phyloP scores from a whole-genome alignment of 1,284 basidiomycete species.

The Ustilago nuda region DNA sequence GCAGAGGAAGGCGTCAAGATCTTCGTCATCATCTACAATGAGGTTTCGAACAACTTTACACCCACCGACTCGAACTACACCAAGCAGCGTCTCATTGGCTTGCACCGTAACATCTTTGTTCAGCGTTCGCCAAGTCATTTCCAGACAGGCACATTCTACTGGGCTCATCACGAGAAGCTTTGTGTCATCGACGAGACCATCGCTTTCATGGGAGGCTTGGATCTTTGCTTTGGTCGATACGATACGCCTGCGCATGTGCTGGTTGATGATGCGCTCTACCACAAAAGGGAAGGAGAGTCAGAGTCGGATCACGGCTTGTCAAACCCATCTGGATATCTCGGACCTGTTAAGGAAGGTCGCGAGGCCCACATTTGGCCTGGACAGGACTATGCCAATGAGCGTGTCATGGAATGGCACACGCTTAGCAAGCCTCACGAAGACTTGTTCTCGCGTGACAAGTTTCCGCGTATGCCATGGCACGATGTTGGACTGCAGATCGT shows the following conservation, averaged over 20 bases:
- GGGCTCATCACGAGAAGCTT: constrained; percentile 94
- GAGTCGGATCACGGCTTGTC: constrained; percentile 30
- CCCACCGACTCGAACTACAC: constrained; percentile 77
- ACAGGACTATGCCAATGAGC: constrained; percentile 92
- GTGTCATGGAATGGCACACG: constrained; percentile 86
- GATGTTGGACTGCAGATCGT: constrained; percentile 95
- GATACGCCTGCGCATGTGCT: constrained; percentile 95
- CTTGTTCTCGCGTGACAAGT: constrained; percentile 88
- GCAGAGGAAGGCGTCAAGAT: constrained; percentile 97
- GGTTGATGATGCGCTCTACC: constrained; percentile 78
- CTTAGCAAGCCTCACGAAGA: constrained; percentile 92
- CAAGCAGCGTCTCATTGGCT: constrained; percentile 83
- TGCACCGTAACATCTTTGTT: constrained; percentile 94
- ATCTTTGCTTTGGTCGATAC: constrained; percentile 76
- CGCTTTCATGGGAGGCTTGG: constrained; percentile 97
- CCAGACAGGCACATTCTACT: constrained; percentile 96
- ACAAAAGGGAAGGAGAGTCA: constrained; percentile 34
- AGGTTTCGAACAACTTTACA: constrained; percentile 97
- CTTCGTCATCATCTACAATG: constrained; percentile 86
- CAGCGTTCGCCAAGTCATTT: constrained; percentile 98
- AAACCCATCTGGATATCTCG: constrained; percentile 47
- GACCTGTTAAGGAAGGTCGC: constrained; percentile 72
- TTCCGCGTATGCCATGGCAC: constrained; percentile 98
- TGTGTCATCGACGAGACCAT: constrained; percentile 98
- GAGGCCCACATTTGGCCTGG: constrained; percentile 84